Percentiles rank a stretch among this genome's conserved stretches.
These are phyloP conservation scores for Colletotrichum liriopes DNA, from an alignment of 2,329 filamentous ascomycete genomes.

Conservation along the genomic window DNA sequence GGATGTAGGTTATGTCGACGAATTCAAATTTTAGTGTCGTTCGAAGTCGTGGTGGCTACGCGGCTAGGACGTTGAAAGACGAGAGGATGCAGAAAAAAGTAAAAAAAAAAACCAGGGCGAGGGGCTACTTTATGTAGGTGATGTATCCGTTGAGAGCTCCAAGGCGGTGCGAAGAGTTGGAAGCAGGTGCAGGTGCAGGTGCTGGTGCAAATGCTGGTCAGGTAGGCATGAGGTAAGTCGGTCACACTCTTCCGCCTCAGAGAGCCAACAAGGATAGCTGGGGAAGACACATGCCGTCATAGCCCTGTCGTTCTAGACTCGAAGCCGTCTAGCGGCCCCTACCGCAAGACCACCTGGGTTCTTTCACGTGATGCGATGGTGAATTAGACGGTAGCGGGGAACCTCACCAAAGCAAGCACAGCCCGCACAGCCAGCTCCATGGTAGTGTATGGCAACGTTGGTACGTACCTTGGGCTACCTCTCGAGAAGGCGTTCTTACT, in stretches of 20 bases:
- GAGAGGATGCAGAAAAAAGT: neutral
- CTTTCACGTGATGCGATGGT: conserved; percentile 24
- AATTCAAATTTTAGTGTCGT: neutral
- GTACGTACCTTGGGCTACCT: conserved; percentile 7
- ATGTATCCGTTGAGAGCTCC: conserved; percentile 18
- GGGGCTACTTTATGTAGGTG: conserved; percentile 27
- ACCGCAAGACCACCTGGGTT: neutral
- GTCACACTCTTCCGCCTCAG: conserved; percentile 29
- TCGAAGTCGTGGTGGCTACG: neutral
- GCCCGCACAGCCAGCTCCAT: neutral
- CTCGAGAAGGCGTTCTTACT: neutral
- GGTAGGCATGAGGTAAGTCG: conserved; percentile 24
- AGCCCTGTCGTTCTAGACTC: conserved; percentile 37
- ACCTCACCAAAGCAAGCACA: neutral
- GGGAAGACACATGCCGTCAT: conserved; percentile 42
- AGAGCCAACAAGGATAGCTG: conserved; percentile 39
- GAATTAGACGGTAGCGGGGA: neutral
- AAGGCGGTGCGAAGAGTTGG: conserved; percentile 5
- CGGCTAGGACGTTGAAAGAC: neutral
- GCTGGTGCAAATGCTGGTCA: conserved; percentile 14
- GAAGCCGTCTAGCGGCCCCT: conserved; percentile 29
- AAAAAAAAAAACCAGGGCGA: conserved; percentile 21
- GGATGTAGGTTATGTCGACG: neutral
- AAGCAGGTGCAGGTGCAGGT: conserved; percentile 8
- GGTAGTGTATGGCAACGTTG: neutral